Base-by-base conservation (phyloP, 78 protist genomes). In the Dictyostelium intermedium region DNA sequence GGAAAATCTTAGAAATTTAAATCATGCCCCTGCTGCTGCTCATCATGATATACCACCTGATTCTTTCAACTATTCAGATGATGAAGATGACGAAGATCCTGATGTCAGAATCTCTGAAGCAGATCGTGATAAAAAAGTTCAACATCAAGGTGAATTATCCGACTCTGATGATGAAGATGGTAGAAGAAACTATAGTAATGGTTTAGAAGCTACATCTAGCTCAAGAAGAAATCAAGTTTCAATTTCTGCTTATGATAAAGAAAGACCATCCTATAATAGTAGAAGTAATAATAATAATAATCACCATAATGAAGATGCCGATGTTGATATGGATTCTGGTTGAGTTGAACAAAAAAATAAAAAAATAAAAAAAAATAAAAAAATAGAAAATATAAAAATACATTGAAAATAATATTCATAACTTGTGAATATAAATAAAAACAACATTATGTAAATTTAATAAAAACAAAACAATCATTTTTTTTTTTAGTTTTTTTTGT, bases 151-250 rank as follows among this genome's bases (percentile, higher is more conserved):
- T 20, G 94, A 89, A 47, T 35, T 89, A 18, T 89, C 94, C 18
- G 94, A 89, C 60, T 89, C 94, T 30, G 94, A 89, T 9, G 94
- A 89, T 10, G 94, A 89, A 47, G 94, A 89, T 80, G 94, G 94
- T 13, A 89, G 94, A 80, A 89, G 82, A 50, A 45, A 89, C 81
- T 81, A 89, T 25, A 80, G 43, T 45, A 78, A 81, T 47, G 87
- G 87, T 45, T 41, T 80, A 8, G 87, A 80, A 63, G 37, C 53
- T 11, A 77, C 83, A 2, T 32, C 87, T 11, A 34, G 5, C 18
- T 32, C 41, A 32, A 27, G 82, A 50, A 89, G 94, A 89, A n/a
- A 23, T 47, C 85, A 89, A 80, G 87, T 89, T 8, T 27, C 94
- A 41, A 89, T 89, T 25, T 35, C 79, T 23, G 87, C 85, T 1